A percentile compares a stretch with the other conserved stretches of the same genome.
Evolutionary conservation across 495 filamentous ascomycete genomes (phyloP).

Genomic region (Xylaria venustula): DNA sequence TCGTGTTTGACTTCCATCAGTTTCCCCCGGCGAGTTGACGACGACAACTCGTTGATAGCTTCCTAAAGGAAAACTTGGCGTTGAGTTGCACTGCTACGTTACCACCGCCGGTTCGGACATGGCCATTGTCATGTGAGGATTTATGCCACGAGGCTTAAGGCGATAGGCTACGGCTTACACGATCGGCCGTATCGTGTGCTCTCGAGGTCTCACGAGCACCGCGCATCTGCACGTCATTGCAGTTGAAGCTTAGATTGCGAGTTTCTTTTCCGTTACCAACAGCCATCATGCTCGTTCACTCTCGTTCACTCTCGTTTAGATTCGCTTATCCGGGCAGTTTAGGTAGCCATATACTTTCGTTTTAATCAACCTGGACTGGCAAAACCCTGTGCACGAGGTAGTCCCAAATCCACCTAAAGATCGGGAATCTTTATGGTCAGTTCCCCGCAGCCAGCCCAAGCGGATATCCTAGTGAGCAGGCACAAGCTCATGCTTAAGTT

Average conservation of each 20-base stretch:
- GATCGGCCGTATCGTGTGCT: constrained; percentile 4
- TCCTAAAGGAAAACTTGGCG: background rate
- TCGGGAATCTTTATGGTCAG: background rate
- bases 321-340: background rate
- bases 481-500: background rate
- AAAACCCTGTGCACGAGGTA: background rate
- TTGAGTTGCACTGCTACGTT: constrained; percentile 1
- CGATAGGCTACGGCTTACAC: background rate
- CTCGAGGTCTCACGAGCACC: background rate
- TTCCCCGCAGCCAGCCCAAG: background rate
- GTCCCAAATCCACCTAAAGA: background rate
- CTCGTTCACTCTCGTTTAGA: too few species aligned
- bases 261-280: background rate
- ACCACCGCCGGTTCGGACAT: background rate
- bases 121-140: background rate
- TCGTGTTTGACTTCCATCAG: too few species aligned
- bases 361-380: background rate
- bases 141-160: constrained; percentile 3
- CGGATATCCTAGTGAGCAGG: background rate
- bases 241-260: background rate
- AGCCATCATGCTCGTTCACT: background rate
- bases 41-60: background rate
- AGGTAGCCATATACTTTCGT: background rate
- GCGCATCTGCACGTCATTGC: constrained; percentile 1
- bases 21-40: background rate